Percentiles rank a stretch among this genome's conserved stretches.
phyloP scores from a whole-genome alignment of 345 rosid species.

The Moricandia moricandioides region DNA sequence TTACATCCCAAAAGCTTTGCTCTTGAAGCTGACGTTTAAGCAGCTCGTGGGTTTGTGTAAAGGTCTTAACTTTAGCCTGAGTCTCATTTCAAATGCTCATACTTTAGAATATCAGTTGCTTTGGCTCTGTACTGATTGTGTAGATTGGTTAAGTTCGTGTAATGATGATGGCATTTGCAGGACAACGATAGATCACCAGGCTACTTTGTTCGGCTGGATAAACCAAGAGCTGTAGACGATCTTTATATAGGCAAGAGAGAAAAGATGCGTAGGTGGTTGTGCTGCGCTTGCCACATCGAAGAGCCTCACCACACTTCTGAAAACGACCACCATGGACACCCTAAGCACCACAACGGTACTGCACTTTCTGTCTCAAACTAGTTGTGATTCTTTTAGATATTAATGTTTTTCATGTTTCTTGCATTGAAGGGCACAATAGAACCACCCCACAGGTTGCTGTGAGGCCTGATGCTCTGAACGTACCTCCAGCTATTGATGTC shows the following conservation, averaged over 20 bases:
- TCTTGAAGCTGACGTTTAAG: not conserved
- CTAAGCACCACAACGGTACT: slow-evolving; percentile 40
- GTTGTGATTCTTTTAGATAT: not conserved
- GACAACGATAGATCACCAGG: slow-evolving; percentile 29
- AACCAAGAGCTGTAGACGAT: slow-evolving; percentile 47
- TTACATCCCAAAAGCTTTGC: slow-evolving; percentile 3
- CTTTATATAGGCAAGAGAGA: slow-evolving; percentile 56
- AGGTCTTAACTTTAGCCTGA: slow-evolving; percentile 18
- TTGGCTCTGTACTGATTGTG: slow-evolving; percentile 2
- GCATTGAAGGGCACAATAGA: not conserved
- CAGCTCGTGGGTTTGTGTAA: slow-evolving; percentile 21
- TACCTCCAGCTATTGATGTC: slow-evolving; percentile 29
- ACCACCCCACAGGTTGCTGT: slow-evolving; percentile 46
- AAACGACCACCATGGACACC: slow-evolving; percentile 58
- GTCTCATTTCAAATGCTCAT: slow-evolving; percentile 9
- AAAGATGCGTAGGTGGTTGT: slow-evolving; percentile 95
- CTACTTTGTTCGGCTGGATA: slow-evolving; percentile 55
- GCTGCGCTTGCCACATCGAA: slow-evolving; percentile 83
- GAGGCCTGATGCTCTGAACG: slow-evolving; percentile 64
- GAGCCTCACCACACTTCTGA: slow-evolving; percentile 66
- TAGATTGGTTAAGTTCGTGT: no score
- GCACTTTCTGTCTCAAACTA: not conserved
- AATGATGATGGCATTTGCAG: slow-evolving; percentile 17
- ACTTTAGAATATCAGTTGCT: not conserved
- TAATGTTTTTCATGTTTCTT: not conserved